Evolutionary conservation across 2,329 filamentous ascomycete genomes (phyloP).

Genomic region (Cadophora luteo-olivacea): DNA sequence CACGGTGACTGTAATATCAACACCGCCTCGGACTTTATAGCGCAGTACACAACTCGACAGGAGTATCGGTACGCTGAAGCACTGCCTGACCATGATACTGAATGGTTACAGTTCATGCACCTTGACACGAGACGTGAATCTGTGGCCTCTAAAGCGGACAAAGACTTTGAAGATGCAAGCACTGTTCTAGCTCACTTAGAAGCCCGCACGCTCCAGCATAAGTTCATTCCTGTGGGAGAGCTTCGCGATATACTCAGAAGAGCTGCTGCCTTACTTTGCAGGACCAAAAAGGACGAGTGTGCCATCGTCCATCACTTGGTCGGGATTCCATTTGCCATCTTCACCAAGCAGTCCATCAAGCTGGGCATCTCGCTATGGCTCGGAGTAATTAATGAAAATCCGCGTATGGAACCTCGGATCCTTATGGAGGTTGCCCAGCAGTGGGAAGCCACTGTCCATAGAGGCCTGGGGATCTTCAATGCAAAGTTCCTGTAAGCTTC

Average conservation of each 20-base stretch:
- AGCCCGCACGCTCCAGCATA: constrained; percentile 70
- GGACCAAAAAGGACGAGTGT: constrained; percentile 75
- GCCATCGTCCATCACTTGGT: constrained; percentile 87
- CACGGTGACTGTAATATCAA: constrained; percentile 80
- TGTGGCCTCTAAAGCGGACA: constrained; percentile 53
- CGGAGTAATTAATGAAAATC: constrained; percentile 95
- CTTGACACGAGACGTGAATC: constrained; percentile 54
- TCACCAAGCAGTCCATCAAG: constrained; percentile 95
- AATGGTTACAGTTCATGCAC: constrained; percentile 68
- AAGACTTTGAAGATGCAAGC: constrained; percentile 63
- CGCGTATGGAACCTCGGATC: constrained; percentile 83
- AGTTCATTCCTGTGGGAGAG: constrained; percentile 73
- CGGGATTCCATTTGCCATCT: constrained; percentile 88
- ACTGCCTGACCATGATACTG: constrained; percentile 70
- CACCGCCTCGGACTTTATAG: constrained; percentile 93
- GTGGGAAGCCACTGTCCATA: constrained; percentile 86
- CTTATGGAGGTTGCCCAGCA: constrained; percentile 86
- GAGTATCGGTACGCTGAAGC: constrained; percentile 90
- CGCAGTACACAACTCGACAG: constrained; percentile 95
- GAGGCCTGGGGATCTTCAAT: constrained; percentile 82
- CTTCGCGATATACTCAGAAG: constrained; percentile 82
- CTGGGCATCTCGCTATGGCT: constrained; percentile 96
- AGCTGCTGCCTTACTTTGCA: constrained; percentile 86
- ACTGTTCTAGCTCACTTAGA: constrained; percentile 77
- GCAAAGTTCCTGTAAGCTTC: constrained; percentile 64